A percentile compares a stretch with the other conserved stretches of the same genome.
Evolutionary conservation across 2,329 filamentous ascomycete genomes (phyloP).

Genomic region (Exophiala bonariae): DNA sequence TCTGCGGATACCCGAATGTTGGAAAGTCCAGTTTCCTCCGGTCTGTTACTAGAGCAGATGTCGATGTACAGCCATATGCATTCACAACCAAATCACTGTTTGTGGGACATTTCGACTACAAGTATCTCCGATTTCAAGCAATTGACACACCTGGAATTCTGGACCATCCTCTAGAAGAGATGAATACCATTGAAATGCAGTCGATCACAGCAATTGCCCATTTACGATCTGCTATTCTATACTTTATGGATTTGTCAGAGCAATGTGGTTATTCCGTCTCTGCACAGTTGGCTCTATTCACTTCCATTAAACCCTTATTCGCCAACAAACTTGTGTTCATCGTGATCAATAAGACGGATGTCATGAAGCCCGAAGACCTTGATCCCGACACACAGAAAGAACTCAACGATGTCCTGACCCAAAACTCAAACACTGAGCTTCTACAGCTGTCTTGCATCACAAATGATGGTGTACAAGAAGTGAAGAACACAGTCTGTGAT

Average conservation of each 20-base stretch:
- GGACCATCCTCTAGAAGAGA: constrained; percentile 96
- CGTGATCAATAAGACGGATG: constrained; percentile 97
- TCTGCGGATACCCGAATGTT: constrained; percentile 96
- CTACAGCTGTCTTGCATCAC: constrained; percentile 94
- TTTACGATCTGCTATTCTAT: constrained; percentile 88
- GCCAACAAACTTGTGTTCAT: constrained; percentile 97
- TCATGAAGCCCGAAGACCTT: constrained; percentile 82
- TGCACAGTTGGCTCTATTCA: constrained; percentile 92
- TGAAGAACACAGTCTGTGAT: constrained; percentile 94
- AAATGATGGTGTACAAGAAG: constrained; percentile 86
- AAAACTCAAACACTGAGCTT: constrained; percentile 86
- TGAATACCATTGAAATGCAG: constrained; percentile 99
- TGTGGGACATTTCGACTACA: constrained; percentile 97
- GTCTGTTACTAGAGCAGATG: constrained; percentile 89
- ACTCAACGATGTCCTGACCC: constrained; percentile 71
- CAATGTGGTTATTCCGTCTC: constrained; percentile 93
- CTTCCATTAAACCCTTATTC: constrained; percentile 95
- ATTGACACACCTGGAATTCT: constrained; percentile 99
- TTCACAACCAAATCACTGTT: constrained; percentile 98
- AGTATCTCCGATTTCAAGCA: constrained; percentile 84
- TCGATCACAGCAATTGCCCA: constrained; percentile 97
- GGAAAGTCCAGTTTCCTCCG: constrained; percentile 96
- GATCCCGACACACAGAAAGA: constrained; percentile 75
- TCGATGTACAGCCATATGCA: constrained; percentile 95
- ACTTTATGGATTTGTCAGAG: constrained; percentile 97